phyloP scores from a whole-genome alignment of 176 grass and related monocot species.

The Tillandsia fasciculata region DNA sequence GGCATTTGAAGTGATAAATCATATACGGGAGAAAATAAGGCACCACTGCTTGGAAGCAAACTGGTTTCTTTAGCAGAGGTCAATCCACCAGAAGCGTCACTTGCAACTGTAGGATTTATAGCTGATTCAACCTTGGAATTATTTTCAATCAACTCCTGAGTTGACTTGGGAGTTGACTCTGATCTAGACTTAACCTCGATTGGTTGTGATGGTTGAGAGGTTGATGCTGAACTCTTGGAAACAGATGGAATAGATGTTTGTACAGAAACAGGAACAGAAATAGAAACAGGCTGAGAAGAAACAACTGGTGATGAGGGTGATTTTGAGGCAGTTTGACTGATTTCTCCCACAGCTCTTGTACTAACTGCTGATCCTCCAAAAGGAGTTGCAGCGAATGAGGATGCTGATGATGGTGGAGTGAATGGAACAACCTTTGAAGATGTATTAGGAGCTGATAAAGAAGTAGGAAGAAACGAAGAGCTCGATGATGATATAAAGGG shows the following conservation, averaged over 20 bases:
- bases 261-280: slow-evolving; percentile 8
- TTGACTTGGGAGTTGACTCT: slow-evolving; percentile 31
- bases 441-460: slow-evolving; percentile 14
- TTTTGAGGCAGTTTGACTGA: neutral
- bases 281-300: neutral
- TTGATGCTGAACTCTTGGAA: slow-evolving; percentile 12
- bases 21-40: slow-evolving; percentile 9
- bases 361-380: slow-evolving; percentile 17
- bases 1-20: slow-evolving; percentile 2
- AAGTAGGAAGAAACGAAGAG: slow-evolving; percentile 11
- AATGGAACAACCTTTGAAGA: slow-evolving; percentile 17
- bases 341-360: slow-evolving; percentile 5
- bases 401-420: slow-evolving; percentile 17
- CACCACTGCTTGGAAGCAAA: slow-evolving; percentile 19
- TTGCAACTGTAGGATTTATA: slow-evolving; percentile 32
- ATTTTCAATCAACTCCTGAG: slow-evolving; percentile 20
- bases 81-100: slow-evolving; percentile 17
- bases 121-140: slow-evolving; percentile 32
- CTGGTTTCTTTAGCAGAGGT: slow-evolving; percentile 31
- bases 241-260: slow-evolving; percentile 8
- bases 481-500: slow-evolving; percentile 15
- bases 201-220: neutral
- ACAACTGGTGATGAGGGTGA: slow-evolving; percentile 7
- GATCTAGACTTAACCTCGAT: slow-evolving; percentile 16
- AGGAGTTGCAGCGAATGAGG: neutral